These are phyloP conservation scores for Nakazawaea anatomiae DNA, from an alignment of 805 yeast species.

Conservation along the genomic window DNA sequence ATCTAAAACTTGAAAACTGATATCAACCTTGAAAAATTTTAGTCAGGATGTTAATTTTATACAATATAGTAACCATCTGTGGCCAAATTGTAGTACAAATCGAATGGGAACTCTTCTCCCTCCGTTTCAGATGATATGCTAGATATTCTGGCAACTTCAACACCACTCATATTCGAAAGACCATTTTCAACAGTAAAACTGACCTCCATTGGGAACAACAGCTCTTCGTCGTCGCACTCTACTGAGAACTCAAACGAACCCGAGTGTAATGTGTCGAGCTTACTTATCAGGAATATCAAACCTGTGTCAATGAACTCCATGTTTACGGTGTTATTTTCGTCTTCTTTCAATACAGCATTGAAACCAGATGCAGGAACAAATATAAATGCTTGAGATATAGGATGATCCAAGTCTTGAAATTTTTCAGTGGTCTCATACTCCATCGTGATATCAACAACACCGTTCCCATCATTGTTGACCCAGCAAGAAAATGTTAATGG, in stretches of 20 bases:
- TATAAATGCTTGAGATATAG: constrained; percentile 47
- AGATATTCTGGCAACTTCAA: constrained; percentile 57
- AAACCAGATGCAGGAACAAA: constrained; percentile 64
- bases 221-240: constrained; percentile 72
- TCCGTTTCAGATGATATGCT: constrained; percentile 41
- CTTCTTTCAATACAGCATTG: constrained; percentile 45
- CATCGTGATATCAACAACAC: constrained; percentile 67
- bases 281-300: constrained; percentile 55
- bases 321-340: constrained; percentile 49
- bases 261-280: constrained; percentile 39
- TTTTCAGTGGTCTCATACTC: constrained; percentile 72
- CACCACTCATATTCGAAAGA: constrained; percentile 54
- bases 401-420: constrained; percentile 30
- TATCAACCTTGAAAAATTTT: neutral
- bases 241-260: constrained; percentile 80
- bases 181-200: constrained; percentile 47
- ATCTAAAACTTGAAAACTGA: no score
- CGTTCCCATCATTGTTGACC: constrained; percentile 63
- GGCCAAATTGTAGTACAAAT: constrained; percentile 50
- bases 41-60: constrained; percentile 15
- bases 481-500: constrained; percentile 82
- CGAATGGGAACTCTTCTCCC: constrained; percentile 58
- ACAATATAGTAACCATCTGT: constrained; percentile 55
- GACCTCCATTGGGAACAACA: constrained; percentile 82
- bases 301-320: constrained; percentile 64